These are phyloP conservation scores for Prinsepia uniflora DNA, from an alignment of 306 rosid species.

Conservation along the genomic window DNA sequence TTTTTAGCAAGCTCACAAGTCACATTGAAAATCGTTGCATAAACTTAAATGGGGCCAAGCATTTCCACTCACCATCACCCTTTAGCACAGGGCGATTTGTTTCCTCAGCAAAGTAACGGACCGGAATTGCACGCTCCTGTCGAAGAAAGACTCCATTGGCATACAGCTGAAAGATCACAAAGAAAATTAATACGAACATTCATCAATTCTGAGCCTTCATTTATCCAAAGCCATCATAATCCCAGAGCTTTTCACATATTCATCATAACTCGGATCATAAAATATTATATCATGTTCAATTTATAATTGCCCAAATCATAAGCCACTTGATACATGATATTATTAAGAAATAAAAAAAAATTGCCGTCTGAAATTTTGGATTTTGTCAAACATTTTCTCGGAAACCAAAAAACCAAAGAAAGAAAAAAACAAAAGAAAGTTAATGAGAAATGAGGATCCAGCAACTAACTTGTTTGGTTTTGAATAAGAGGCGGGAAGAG, in stretches of 20 bases:
- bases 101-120: conserved; percentile 73
- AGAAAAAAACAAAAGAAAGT: background rate
- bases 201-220: background rate
- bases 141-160: conserved; percentile 56
- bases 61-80: conserved; percentile 79
- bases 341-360: background rate
- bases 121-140: conserved; percentile 60
- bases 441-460: conserved; percentile 10
- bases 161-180: conserved; percentile 42
- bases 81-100: conserved; percentile 59
- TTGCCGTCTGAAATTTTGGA: background rate
- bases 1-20: background rate
- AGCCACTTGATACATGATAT: background rate
- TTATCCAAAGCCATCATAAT: background rate
- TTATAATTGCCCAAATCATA: background rate
- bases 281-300: background rate
- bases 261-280: background rate
- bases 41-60: background rate
- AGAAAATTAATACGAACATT: background rate
- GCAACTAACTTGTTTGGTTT: conserved; percentile 57
- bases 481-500: conserved; percentile 62
- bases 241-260: background rate
- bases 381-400: background rate
- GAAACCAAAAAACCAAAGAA: background rate
- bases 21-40: background rate